Evolutionary conservation across 2,329 filamentous ascomycete species (phyloP), one percentile per base, ranked within the genome.

Genomic region (Sclerotinia minor): DNA sequence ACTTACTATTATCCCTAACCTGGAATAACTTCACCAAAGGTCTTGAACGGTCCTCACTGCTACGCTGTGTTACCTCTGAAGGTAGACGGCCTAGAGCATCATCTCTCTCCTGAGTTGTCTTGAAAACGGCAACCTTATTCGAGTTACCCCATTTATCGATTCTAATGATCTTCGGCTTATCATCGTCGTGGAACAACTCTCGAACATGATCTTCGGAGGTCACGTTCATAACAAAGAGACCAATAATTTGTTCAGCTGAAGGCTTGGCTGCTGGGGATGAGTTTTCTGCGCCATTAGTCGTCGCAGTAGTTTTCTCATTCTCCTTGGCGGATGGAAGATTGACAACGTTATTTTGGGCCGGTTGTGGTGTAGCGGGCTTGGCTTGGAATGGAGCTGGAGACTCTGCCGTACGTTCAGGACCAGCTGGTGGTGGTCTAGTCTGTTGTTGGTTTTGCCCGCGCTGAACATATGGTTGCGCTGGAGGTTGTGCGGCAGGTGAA

Each of bases 141-240:
- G 88, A 87, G 75, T 87, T 87, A 49, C 89, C 89, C 82, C 88
- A 91, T 80, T 92, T 94, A 75, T 92, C 89, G 63, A 94, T 84
- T 79, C 89, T 89, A 66, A 87, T 79, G 72, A 97, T 92, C 81
- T 96, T 97, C 44, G 85, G 77, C 76, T 87, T 89, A 76, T 97
- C 92, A 74, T 96, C 92, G 17, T 95, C 89, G 1, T 87, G 83
- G 77, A 99, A 94, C 32, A 97, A 83, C 45, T 92, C 89, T 67
- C 90, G 89, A 49, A 92, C 90, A 69, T 94, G 91, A 44, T 97
- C 92, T 72, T 94, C 92, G 65, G 86, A 90, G 74, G 89, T 91
- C 29, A 94, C 88, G 75, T 94, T 94, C 81, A 91, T 92, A 69
- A 99, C 89, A 79, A 97, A 99, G 26, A 99, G 85, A 60, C 92